These are phyloP conservation scores for Pholiota conissans DNA, from an alignment of 768 basidiomycete genomes.

Conservation along the genomic window DNA sequence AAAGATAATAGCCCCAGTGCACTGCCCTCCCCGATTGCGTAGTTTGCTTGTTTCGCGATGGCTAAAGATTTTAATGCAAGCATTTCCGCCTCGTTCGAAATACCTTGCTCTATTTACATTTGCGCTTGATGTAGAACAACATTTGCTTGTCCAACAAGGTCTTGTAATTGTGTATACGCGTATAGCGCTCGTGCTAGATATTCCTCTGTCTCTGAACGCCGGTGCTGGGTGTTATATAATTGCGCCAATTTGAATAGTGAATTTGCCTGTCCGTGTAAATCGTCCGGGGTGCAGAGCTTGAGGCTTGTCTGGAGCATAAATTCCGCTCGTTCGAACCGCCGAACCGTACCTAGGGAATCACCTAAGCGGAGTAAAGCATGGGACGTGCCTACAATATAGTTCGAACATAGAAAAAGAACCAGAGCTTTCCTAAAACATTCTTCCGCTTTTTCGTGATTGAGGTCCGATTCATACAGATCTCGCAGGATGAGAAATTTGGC, in stretches of 20 bases:
- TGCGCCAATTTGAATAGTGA: background rate
- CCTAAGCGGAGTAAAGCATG: too few relatives aligned
- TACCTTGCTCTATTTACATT: background rate
- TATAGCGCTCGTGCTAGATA: background rate
- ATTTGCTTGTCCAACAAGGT: background rate
- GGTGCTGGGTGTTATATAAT: background rate
- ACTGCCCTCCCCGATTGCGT: background rate
- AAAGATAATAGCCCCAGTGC: background rate
- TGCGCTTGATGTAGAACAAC: background rate
- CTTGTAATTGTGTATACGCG: background rate
- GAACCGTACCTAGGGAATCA: too few relatives aligned
- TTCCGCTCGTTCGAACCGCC: background rate
- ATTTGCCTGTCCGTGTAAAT: background rate
- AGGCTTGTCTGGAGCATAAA: background rate
- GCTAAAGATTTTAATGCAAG: background rate
- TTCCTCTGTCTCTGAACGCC: background rate
- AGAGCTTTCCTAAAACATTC: background rate
- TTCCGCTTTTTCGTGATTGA: background rate
- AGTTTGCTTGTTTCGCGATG: background rate
- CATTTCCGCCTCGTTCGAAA: background rate
- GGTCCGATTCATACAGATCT: background rate
- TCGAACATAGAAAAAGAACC: too few relatives aligned
- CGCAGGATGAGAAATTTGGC: background rate
- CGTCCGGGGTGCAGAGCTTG: background rate
- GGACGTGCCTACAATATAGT: too few relatives aligned